Base-by-base conservation (phyloP, 306 rosid species). In the Cicer bijugum region DNA sequence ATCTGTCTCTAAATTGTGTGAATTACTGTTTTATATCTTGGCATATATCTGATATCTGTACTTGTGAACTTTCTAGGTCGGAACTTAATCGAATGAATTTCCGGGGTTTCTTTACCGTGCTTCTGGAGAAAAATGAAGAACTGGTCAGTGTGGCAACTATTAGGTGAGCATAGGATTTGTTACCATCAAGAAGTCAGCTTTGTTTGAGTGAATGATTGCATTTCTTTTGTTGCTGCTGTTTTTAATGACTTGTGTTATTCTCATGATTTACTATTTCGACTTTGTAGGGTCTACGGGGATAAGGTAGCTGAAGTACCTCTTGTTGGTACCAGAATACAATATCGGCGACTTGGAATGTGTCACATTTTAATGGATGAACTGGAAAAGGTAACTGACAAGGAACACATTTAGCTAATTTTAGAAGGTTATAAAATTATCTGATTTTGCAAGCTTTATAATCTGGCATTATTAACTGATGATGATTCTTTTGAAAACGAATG, bases 291-390 rank as follows among this genome's bases (percentile, higher is more conserved):
- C 57, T 57, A 82, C 37, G 98, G 97, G 69, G 86, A 69, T 60
- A 88, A 83, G 75, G 95, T 91, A 70, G 98, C 97, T 14, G 98
- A 94, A 84, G 52, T 94, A 43, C 97, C 96, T 57, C 92, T 94
- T 65, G 84, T 91, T 56, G 97, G 88, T 33, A 91, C 97, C 67
- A 82, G 96, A 71, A 79, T 85, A 62, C 95, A 74, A 57, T 86
- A 85, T 78, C 95, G 98, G 11, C 92, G 90, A 62, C 92, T 20
- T 19, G 98, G 97, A 83, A 91, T 91, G 98, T 94, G 97, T 74
- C 94, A 78, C 74, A 55, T 85, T 60, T 78, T 94, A 80, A 89
- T 94, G 86, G 70, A 85, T 78, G 92, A 87, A 82, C 93, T 94
- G 75, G 98, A 89, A 77, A 87, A 85, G 98, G 97, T 94, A 77